phyloP scores from a whole-genome alignment of 192 early-diverging fungal genomes.

The Backusella parvicylindrica region DNA sequence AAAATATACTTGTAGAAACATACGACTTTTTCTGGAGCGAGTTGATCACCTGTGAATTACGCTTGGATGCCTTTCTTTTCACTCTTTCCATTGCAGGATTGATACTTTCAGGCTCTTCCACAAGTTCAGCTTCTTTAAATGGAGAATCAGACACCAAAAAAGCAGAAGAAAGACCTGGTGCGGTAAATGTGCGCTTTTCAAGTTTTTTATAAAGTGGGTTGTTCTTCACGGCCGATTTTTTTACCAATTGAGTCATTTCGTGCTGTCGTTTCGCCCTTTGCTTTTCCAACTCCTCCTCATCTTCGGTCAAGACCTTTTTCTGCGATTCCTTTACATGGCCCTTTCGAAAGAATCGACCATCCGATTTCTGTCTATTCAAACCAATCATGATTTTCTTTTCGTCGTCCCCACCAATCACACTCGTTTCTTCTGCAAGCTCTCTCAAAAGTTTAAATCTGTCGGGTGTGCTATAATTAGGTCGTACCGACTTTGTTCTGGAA shows the following conservation, averaged over 20 bases:
- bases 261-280: slow-evolving; percentile 13
- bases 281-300: slow-evolving; percentile 22
- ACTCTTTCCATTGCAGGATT: neutral
- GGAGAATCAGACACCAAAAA: neutral
- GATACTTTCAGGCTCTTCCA: neutral
- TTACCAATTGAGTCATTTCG: slow-evolving; percentile 20
- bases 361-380: neutral
- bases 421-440: slow-evolving; percentile 25
- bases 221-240: slow-evolving; percentile 31
- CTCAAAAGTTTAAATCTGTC: slow-evolving; percentile 22
- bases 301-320: slow-evolving; percentile 19
- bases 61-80: neutral
- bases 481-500: neutral
- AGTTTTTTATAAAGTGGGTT: slow-evolving; percentile 22
- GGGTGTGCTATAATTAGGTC: slow-evolving; percentile 27
- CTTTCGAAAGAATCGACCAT: slow-evolving; percentile 13
- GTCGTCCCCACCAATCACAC: neutral
- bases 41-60: slow-evolving; percentile 25
- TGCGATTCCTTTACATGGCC: slow-evolving; percentile 21
- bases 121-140: neutral
- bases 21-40: slow-evolving; percentile 25
- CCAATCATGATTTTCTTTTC: neutral
- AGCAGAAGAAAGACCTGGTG: neutral
- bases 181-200: neutral
- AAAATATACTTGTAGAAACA: slow-evolving; percentile 25